A percentile compares a stretch with the other conserved stretches of the same genome.
phyloP scores from a whole-genome alignment of 768 basidiomycete species.

The Tricholoma saponaceum region DNA sequence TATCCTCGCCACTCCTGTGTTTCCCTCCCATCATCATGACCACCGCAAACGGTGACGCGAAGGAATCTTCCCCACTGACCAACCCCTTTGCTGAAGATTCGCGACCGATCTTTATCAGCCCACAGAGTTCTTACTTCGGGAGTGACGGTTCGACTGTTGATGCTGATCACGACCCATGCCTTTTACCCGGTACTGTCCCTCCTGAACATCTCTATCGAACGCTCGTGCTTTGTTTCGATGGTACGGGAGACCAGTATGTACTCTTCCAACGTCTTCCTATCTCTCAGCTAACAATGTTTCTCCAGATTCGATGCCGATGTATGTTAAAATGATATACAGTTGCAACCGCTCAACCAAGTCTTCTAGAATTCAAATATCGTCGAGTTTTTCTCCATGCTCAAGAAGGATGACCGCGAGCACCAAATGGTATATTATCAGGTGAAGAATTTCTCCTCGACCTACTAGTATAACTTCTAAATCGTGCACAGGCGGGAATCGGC shows the following conservation, averaged over 20 bases:
- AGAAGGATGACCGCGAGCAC: conserved; percentile 28
- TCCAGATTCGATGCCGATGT: conserved; percentile 22
- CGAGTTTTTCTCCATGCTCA: conserved; percentile 31
- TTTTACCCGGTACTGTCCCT: neutral
- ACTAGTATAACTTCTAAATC: neutral
- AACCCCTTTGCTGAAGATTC: neutral
- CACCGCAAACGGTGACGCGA: neutral
- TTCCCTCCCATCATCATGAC: neutral
- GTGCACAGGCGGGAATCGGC: conserved; percentile 46
- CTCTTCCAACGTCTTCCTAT: neutral
- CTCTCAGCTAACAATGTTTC: neutral
- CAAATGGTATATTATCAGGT: conserved; percentile 44
- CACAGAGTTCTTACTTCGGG: neutral
- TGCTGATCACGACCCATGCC: neutral
- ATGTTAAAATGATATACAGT: neutral
- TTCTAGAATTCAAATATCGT: conserved; percentile 37
- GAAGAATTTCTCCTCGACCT: neutral
- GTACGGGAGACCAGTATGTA: conserved; percentile 27
- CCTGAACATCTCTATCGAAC: conserved; percentile 17
- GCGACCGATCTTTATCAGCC: neutral
- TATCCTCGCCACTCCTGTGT: neutral
- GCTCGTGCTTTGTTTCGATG: conserved; percentile 47
- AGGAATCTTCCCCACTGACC: neutral
- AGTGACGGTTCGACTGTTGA: neutral
- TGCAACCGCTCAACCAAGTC: neutral